Conservation (phyloP, 208 protist species). For the Crithidia bombi region DNA sequence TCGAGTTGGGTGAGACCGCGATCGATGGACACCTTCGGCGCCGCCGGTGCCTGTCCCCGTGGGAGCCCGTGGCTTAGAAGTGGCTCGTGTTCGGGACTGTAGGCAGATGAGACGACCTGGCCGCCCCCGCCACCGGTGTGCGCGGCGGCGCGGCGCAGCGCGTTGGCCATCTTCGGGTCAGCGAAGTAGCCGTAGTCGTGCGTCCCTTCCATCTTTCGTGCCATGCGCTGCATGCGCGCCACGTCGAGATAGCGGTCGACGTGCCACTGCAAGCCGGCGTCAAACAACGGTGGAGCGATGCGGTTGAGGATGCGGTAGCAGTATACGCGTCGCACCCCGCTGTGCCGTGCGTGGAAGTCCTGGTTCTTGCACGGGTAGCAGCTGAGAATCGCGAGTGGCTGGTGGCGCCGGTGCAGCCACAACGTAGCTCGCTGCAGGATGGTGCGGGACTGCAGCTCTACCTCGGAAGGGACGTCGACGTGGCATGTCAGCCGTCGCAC, state of each 20-base stretch:
- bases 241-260: conserved; percentile 87
- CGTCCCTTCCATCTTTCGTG: conserved; percentile 71
- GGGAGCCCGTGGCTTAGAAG: conserved; percentile 40
- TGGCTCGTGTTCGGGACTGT: conserved; percentile 55
- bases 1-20: conserved; percentile 68
- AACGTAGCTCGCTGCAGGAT: conserved; percentile 85
- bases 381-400: conserved; percentile 78
- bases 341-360: conserved; percentile 88
- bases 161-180: conserved; percentile 88
- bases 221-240: conserved; percentile 81
- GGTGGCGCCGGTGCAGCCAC: conserved; percentile 77
- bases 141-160: conserved; percentile 67
- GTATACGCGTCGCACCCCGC: conserved; percentile 78
- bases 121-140: conserved; percentile 13
- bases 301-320: conserved; percentile 92
- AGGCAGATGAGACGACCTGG: conserved; percentile 41
- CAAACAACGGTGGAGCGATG: conserved; percentile 86
- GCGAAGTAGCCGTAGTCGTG: conserved; percentile 87
- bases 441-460: conserved; percentile 86
- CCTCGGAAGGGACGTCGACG: conserved; percentile 76
- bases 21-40: conserved; percentile 65
- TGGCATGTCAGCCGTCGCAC: conserved; percentile 85
- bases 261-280: conserved; percentile 88
- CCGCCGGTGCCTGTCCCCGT: conserved; percentile 36
- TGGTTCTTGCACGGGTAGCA: conserved; percentile 79